Evolutionary conservation across 2,329 filamentous ascomycete species (phyloP).

Genomic region (Phaeoacremonium minimum): DNA sequence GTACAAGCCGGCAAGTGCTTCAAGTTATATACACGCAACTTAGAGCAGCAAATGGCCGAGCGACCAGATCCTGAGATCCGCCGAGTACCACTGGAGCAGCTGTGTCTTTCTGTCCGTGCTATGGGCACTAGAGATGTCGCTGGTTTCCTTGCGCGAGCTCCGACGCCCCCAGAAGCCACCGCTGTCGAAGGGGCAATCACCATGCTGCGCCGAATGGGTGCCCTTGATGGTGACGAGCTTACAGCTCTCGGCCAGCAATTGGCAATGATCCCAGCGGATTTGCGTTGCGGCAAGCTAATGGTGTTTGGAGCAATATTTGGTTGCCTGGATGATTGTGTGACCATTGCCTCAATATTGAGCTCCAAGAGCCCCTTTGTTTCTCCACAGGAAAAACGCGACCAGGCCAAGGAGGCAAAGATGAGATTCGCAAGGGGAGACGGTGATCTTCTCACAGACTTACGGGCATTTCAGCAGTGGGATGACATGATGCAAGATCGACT

Average conservation of each 20-base stretch:
- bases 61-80: slow-evolving; percentile 91
- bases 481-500: slow-evolving; percentile 55
- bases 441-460: slow-evolving; percentile 82
- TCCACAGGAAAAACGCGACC: slow-evolving; percentile 76
- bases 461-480: slow-evolving; percentile 80
- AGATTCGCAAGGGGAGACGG: slow-evolving; percentile 75
- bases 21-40: slow-evolving; percentile 86
- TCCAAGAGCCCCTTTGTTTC: slow-evolving; percentile 82
- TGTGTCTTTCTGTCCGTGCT: slow-evolving; percentile 89
- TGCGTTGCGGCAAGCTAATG: slow-evolving; percentile 90
- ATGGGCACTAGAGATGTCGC: slow-evolving; percentile 87
- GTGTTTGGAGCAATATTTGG: slow-evolving; percentile 93
- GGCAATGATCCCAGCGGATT: slow-evolving; percentile 90
- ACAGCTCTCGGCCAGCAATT: slow-evolving; percentile 90
- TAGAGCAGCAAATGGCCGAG: slow-evolving; percentile 82
- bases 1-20: slow-evolving; percentile 90
- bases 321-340: slow-evolving; percentile 83
- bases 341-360: slow-evolving; percentile 89
- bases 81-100: slow-evolving; percentile 86
- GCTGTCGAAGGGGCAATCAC: slow-evolving; percentile 83
- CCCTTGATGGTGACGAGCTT: slow-evolving; percentile 78
- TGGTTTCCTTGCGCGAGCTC: slow-evolving; percentile 75
- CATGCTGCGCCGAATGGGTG: slow-evolving; percentile 80
- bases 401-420: slow-evolving; percentile 71
- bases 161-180: slow-evolving; percentile 80